phyloP scores from a whole-genome alignment of 23 red algal species.

The Agarophyton chilense region DNA sequence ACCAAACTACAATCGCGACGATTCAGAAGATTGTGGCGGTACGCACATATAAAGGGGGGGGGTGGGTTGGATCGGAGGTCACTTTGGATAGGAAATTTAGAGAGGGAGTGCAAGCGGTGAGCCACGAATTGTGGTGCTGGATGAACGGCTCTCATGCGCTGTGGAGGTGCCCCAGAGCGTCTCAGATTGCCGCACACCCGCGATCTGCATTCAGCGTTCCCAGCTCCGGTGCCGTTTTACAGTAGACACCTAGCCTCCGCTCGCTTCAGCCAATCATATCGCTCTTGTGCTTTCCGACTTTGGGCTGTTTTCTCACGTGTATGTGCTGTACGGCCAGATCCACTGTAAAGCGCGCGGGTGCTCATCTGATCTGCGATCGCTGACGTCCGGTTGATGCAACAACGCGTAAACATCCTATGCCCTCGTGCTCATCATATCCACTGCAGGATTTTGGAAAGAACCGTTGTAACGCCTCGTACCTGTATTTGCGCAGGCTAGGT shows the following conservation, averaged over 20 bases:
- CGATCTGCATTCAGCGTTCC: background rate
- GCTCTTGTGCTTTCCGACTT: background rate
- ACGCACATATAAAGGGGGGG: background rate
- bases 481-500: too few species aligned
- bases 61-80: conserved; percentile 19
- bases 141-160: conserved; percentile 36
- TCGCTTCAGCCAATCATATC: background rate
- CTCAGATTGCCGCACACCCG: background rate
- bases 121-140: conserved; percentile 21
- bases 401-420: background rate
- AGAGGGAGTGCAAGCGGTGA: background rate
- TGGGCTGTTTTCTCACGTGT: background rate
- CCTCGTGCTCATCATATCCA: background rate
- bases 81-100: background rate
- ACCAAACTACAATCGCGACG: background rate
- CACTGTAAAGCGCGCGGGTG: background rate
- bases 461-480: too few species aligned
- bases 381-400: background rate
- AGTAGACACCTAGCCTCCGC: background rate
- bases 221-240: background rate
- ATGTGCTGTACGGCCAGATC: background rate
- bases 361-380: background rate
- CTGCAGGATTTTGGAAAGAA: too few species aligned
- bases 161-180: background rate
- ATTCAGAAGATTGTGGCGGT: background rate